Evolutionary conservation across 768 basidiomycete species (phyloP).

Genomic region (Lactarius quietus): DNA sequence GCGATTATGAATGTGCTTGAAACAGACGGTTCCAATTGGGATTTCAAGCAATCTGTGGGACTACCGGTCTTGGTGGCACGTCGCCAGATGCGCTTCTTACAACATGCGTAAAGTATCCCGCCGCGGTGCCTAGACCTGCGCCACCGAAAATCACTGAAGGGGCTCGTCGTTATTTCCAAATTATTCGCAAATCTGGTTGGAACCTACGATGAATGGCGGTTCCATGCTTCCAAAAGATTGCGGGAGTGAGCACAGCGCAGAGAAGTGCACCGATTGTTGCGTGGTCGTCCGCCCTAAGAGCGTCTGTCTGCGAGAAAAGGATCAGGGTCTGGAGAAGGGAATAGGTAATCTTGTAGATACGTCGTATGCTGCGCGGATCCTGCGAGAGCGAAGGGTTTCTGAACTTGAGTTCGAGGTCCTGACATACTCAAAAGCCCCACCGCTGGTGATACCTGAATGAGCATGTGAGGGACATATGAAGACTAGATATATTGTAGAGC

Average conservation of each 20-base stretch:
- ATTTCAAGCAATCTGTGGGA: slow-evolving; percentile 32
- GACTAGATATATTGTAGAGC: slow-evolving; percentile 15
- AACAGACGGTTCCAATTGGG: slow-evolving; percentile 1
- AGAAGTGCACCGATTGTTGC: slow-evolving; percentile 70
- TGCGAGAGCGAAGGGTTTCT: slow-evolving; percentile 45
- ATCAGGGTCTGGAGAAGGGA: slow-evolving; percentile 6
- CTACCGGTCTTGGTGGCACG: slow-evolving; percentile 39
- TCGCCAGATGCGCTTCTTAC: slow-evolving; percentile 53
- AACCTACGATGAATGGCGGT: slow-evolving; percentile 54
- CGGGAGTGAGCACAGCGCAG: slow-evolving; percentile 59
- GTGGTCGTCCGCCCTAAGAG: slow-evolving; percentile 66
- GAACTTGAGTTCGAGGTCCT: slow-evolving; percentile 54
- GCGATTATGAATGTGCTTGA: not conserved
- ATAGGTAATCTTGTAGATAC: slow-evolving; percentile 37
- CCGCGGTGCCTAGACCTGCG: slow-evolving; percentile 59
- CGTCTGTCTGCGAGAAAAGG: slow-evolving; percentile 42
- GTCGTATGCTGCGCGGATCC: slow-evolving; percentile 55
- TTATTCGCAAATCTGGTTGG: not conserved
- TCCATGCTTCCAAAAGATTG: slow-evolving; percentile 70
- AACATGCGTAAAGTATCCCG: slow-evolving; percentile 58
- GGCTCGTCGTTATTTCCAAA: slow-evolving; percentile 3
- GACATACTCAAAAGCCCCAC: slow-evolving; percentile 58
- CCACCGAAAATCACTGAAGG: slow-evolving; percentile 65
- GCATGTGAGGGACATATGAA: not conserved
- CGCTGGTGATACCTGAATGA: slow-evolving; percentile 43